Conservation (phyloP, 441 rosid species). For the Euphorbia celastroides region DNA sequence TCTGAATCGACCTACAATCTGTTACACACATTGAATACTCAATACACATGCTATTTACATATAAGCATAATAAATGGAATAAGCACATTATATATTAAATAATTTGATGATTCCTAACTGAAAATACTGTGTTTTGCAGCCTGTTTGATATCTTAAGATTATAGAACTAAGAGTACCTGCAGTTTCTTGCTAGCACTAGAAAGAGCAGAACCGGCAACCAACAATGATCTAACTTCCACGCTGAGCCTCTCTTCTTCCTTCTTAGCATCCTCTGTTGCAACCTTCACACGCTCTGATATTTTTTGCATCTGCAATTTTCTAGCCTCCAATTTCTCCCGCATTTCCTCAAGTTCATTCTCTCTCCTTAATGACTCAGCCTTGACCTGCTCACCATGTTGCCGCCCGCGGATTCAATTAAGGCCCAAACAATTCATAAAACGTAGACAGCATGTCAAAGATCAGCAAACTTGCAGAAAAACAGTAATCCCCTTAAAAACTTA, state of each 20-base stretch:
- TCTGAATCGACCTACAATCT: background rate
- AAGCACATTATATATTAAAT: background rate
- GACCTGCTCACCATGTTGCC: conserved; percentile 65
- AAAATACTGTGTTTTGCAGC: background rate
- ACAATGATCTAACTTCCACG: conserved; percentile 59
- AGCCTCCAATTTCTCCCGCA: conserved; percentile 59
- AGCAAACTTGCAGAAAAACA: too few species aligned
- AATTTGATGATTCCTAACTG: background rate
- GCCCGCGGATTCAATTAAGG: conserved; percentile 73
- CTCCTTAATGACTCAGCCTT: conserved; percentile 59
- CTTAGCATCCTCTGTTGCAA: conserved; percentile 47
- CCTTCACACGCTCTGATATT: conserved; percentile 36
- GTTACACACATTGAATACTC: background rate
- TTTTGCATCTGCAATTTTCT: conserved; percentile 44
- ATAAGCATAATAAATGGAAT: background rate
- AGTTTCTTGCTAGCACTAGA: conserved; percentile 63
- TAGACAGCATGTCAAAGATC: background rate
- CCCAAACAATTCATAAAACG: conserved; percentile 22
- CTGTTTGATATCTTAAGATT: too few species aligned
- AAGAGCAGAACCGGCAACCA: conserved; percentile 79
- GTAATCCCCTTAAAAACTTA: too few species aligned
- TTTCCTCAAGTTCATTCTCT: conserved; percentile 73
- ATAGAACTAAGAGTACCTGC: too few species aligned
- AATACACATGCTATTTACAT: too few species aligned
- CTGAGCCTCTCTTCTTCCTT: conserved; percentile 66